Conservation (phyloP, 2,329 filamentous ascomycete genomes). For the Chaetomiaceae sp. region DNA sequence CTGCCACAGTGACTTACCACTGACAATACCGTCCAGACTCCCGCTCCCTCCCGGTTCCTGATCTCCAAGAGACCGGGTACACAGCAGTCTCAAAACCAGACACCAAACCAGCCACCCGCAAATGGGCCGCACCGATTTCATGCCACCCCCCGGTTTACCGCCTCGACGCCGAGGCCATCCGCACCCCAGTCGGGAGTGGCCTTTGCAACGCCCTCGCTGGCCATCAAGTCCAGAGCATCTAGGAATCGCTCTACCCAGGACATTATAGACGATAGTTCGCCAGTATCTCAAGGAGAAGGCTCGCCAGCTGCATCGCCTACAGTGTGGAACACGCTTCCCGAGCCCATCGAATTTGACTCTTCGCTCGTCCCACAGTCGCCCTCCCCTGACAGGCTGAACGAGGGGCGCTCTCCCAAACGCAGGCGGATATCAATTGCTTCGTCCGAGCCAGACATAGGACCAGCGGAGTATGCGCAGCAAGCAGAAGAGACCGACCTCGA, state of each 20-base stretch:
- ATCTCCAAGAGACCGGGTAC: constrained; percentile 21
- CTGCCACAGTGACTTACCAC: constrained; percentile 1
- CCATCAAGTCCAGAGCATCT: constrained; percentile 13
- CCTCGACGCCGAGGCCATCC: constrained; percentile 16
- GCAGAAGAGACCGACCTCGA: not conserved
- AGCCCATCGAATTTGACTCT: constrained; percentile 26
- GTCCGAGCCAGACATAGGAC: constrained; percentile 9
- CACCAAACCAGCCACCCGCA: constrained; percentile 16
- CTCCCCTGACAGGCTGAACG: constrained; percentile 1
- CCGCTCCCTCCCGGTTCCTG: constrained; percentile 28
- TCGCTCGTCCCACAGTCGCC: constrained; percentile 21
- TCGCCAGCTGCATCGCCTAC: constrained; percentile 1
- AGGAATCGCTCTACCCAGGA: constrained; percentile 21
- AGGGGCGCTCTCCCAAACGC: constrained; percentile 31
- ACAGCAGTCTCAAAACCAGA: constrained; percentile 18
- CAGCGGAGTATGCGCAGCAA: not conserved
- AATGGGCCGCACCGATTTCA: constrained; percentile 20
- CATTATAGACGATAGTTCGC: constrained; percentile 27
- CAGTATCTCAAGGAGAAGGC: constrained; percentile 5
- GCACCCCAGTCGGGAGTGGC: constrained; percentile 11
- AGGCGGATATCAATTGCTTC: constrained; percentile 33
- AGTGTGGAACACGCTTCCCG: constrained; percentile 11
- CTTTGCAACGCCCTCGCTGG: constrained; percentile 15
- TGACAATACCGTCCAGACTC: constrained; percentile 25
- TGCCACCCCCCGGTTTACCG: constrained; percentile 26